Evolutionary conservation across 1,139 yeast species (phyloP), one percentile per base, ranked within the genome.

Genomic region (Hanseniaspora uvarum): DNA sequence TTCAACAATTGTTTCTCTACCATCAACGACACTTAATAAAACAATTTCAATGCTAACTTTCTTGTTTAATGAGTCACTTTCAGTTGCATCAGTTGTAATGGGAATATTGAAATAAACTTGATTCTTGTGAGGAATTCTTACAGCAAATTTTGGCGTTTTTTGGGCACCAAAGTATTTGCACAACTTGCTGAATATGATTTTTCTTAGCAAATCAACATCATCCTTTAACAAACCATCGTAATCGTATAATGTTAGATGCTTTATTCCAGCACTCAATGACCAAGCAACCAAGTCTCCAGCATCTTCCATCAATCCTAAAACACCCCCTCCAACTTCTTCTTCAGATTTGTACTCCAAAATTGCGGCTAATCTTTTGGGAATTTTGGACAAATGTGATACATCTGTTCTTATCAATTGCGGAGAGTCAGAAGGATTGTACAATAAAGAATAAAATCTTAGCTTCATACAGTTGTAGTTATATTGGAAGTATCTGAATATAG

Each of bases 341-440:
- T 80, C 88, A 46, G 83, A 78, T 62, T 80, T 79, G 63, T 82
- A 75, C 59, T 79, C 81, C 57, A 92, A 69, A 18, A 92, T 80
- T 33, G 86, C 80, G 11, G 94, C 83, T 24, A 92, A 62, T 54
- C 85, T 76, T 58, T 76, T 76, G 3, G 99, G 99, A 44, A 88
- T 75, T 67, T 92, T 92, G 49, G 74, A 64, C 56, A 92, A 70
- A 61, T 78, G 76, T 57, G 74, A 73, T 41, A 87, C 88, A 68
- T 94, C 98, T 58, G 83, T 83, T 59, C 94, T 78, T 59, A 92
- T 87, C 57, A 88, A 73, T 62, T 84, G 88, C 1, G 97, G 96
- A 3, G 95, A 81, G 61, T 82, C 81, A 58, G 85, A 79, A 12
- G 94, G 94, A 64, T 83, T 85, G 66, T 84, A 86, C 10, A 86